phyloP scores from a whole-genome alignment of 257 asterid species.

The Linderniella brevidens region DNA sequence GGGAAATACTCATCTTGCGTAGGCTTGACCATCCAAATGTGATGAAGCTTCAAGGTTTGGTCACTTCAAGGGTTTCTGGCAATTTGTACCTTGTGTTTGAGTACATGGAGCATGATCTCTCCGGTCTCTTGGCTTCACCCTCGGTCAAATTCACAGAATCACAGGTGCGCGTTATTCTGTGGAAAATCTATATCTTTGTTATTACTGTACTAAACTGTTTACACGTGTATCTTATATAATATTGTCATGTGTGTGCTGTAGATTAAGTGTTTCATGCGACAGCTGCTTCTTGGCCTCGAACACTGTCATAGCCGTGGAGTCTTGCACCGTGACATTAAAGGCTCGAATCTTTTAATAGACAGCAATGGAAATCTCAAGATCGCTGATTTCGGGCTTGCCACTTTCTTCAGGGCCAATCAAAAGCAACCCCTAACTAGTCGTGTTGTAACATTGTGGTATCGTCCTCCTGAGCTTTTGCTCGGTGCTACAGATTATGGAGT shows the following conservation, averaged over 20 bases:
- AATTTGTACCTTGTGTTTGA: slow-evolving; percentile 76
- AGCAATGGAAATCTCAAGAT: slow-evolving; percentile 64
- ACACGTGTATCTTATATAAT: neutral
- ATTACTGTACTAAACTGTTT: neutral
- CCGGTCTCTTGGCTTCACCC: slow-evolving; percentile 73
- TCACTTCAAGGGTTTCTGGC: slow-evolving; percentile 74
- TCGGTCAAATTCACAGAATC: slow-evolving; percentile 52
- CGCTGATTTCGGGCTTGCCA: slow-evolving; percentile 92
- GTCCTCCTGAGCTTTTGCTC: slow-evolving; percentile 94
- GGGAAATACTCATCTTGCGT: slow-evolving; percentile 79
- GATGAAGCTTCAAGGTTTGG: slow-evolving; percentile 86
- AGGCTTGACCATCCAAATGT: slow-evolving; percentile 82
- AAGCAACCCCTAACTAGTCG: slow-evolving; percentile 80
- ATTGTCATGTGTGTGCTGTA: slow-evolving; percentile 18
- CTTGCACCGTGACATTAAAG: slow-evolving; percentile 88
- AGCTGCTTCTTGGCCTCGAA: slow-evolving; percentile 70
- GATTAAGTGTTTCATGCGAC: slow-evolving; percentile 90
- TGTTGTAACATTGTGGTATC: slow-evolving; percentile 91
- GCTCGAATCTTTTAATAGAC: slow-evolving; percentile 79
- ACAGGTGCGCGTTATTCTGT: slow-evolving; percentile 34
- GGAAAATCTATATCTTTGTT: neutral
- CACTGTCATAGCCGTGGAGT: slow-evolving; percentile 88
- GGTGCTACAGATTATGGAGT: slow-evolving; percentile 86
- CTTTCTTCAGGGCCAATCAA: slow-evolving; percentile 47
- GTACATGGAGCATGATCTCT: slow-evolving; percentile 91